phyloP scores from a whole-genome alignment of 1,284 basidiomycete genomes.

The Ustilago sp. region DNA sequence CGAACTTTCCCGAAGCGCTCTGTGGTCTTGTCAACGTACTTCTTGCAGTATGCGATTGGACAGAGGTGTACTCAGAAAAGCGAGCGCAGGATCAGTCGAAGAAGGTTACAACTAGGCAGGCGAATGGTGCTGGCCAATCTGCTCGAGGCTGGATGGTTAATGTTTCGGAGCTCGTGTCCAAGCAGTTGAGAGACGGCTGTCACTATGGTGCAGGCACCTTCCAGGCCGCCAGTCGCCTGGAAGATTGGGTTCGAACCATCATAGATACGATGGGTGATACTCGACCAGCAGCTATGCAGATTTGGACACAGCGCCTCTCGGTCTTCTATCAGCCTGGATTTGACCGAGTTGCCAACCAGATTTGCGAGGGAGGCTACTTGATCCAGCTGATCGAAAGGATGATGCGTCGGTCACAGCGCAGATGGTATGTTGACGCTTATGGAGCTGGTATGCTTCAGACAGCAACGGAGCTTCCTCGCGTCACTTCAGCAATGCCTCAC shows the following conservation, averaged over 20 bases:
- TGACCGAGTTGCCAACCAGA: conserved; percentile 56
- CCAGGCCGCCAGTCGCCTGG: conserved; percentile 67
- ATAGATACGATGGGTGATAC: conserved; percentile 56
- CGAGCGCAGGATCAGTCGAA: neutral
- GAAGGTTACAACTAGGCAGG: neutral
- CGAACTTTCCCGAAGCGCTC: conserved; percentile 75
- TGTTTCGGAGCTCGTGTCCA: conserved; percentile 72
- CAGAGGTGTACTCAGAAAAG: conserved; percentile 67
- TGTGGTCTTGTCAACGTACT: conserved; percentile 75
- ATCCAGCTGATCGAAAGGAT: conserved; percentile 75
- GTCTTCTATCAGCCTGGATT: conserved; percentile 69
- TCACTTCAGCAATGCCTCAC: conserved; percentile 18
- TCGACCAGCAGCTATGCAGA: conserved; percentile 61
- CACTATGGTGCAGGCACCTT: conserved; percentile 72
- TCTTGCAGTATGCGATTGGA: conserved; percentile 75
- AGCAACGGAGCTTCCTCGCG: conserved; percentile 28
- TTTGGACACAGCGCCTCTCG: conserved; percentile 71
- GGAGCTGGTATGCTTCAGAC: conserved; percentile 16
- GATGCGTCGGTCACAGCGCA: conserved; percentile 73
- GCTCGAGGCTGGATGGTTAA: conserved; percentile 72
- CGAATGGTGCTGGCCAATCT: neutral
- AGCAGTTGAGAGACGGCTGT: conserved; percentile 72
- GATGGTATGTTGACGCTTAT: conserved; percentile 73
- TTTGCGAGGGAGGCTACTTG: conserved; percentile 74
- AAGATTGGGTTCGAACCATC: conserved; percentile 73